Percentiles rank a stretch among this genome's conserved stretches.
phyloP scores from a whole-genome alignment of 805 yeast genomes.

The Saccharomycopsis sp. region DNA sequence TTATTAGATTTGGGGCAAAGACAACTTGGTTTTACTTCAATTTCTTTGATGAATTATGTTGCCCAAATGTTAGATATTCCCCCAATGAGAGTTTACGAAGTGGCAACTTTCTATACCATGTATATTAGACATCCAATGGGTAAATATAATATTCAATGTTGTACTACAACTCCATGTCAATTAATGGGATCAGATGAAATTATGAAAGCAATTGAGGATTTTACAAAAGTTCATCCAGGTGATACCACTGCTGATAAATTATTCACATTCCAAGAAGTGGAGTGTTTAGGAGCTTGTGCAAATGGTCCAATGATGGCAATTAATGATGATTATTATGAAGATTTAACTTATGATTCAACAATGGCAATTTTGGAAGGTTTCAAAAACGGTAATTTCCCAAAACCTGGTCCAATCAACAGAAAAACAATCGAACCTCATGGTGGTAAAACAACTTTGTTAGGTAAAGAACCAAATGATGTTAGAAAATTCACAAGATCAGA shows the following conservation, averaged over 20 bases:
- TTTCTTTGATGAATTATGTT: constrained; percentile 82
- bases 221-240: constrained; percentile 60
- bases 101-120: constrained; percentile 89
- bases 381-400: constrained; percentile 49
- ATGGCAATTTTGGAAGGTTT: constrained; percentile 50
- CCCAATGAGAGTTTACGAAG: constrained; percentile 90
- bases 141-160: constrained; percentile 70
- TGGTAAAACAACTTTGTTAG: constrained; percentile 53
- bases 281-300: constrained; percentile 87
- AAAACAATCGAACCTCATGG: constrained; percentile 67
- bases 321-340: constrained; percentile 78
- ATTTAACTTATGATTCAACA: constrained; percentile 59
- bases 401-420: constrained; percentile 66
- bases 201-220: constrained; percentile 54
- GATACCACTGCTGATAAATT: constrained; percentile 65
- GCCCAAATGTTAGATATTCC: constrained; percentile 81
- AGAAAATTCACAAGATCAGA: constrained; percentile 64
- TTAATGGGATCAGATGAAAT: constrained; percentile 75
- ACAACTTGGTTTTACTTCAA: constrained; percentile 77
- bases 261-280: constrained; percentile 80
- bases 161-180: constrained; percentile 88
- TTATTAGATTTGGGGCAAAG: constrained; percentile 79
- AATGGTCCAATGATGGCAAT: constrained; percentile 84
- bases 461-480: constrained; percentile 57
- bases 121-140: constrained; percentile 82